phyloP scores from a whole-genome alignment of 306 rosid species.

The Cicer pinnatifidum region DNA sequence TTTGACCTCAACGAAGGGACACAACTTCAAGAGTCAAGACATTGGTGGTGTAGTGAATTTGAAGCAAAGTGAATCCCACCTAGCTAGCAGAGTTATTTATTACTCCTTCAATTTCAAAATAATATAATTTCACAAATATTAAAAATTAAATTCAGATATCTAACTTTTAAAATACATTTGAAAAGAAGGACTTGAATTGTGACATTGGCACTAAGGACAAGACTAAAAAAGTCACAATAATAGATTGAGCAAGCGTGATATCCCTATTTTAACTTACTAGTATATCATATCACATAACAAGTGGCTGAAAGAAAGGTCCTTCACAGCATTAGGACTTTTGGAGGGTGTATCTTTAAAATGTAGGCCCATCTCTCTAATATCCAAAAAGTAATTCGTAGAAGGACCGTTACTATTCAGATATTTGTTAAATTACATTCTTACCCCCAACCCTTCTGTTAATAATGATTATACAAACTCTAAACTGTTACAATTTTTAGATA shows the following conservation, averaged over 20 bases:
- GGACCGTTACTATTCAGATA: slow-evolving; percentile 21
- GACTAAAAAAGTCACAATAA: slow-evolving; percentile 2
- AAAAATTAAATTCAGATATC: too few species aligned
- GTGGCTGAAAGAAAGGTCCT: slow-evolving; percentile 23
- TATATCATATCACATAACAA: too few species aligned
- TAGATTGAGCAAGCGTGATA: slow-evolving; percentile 31
- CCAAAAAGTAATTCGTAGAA: background rate
- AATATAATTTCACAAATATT: too few species aligned
- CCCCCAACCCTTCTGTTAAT: too few species aligned
- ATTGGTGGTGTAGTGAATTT: slow-evolving; percentile 22
- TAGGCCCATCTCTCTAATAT: slow-evolving; percentile 21
- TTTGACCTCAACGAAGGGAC: background rate
- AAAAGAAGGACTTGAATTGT: background rate
- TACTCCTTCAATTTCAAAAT: background rate
- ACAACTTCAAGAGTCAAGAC: background rate
- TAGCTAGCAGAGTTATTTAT: background rate
- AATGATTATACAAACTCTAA: too few species aligned
- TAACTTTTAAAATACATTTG: too few species aligned
- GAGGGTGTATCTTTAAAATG: slow-evolving; percentile 13
- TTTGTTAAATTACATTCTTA: background rate
- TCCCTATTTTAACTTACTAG: slow-evolving; percentile 41
- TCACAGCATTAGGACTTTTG: slow-evolving; percentile 38
- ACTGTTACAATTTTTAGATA: too few species aligned
- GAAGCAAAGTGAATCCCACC: background rate
- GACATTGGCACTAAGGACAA: background rate